Percentiles rank a stretch among this genome's conserved stretches.
These are phyloP conservation scores for Rhodotorula babjevae DNA, from an alignment of 768 basidiomycete species.

Conservation along the genomic window DNA sequence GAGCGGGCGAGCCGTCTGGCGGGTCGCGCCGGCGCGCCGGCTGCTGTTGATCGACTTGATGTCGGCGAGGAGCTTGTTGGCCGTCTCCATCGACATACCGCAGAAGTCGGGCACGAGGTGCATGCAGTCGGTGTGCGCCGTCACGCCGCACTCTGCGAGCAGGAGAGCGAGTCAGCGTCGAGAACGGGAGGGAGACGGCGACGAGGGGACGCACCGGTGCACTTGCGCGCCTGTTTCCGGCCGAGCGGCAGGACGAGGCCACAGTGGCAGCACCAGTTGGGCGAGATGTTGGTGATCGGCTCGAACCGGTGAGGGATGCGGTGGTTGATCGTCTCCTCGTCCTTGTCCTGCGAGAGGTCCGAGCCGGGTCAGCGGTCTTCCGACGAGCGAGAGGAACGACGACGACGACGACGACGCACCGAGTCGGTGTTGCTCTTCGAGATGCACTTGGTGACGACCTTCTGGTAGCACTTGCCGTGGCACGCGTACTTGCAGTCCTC, in stretches of 20 bases:
- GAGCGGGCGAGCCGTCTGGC: background rate
- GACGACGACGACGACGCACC: conserved; percentile 53
- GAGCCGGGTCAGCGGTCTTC: too few species aligned
- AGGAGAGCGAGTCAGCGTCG: background rate
- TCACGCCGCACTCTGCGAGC: conserved; percentile 75
- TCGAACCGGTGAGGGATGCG: conserved; percentile 98
- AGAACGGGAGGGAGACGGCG: too few species aligned
- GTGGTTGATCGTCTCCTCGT: conserved; percentile 92
- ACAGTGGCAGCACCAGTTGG: conserved; percentile 99
- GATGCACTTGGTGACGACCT: conserved; percentile 98
- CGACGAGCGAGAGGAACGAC: background rate
- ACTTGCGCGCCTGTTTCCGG: conserved; percentile 91
- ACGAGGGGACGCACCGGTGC: conserved; percentile 53
- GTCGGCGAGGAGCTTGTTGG: conserved; percentile 83
- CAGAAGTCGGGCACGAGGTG: conserved; percentile 99
- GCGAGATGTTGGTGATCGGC: conserved; percentile 89
- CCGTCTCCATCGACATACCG: conserved; percentile 99
- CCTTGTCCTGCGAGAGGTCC: conserved; percentile 63
- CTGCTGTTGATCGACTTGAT: conserved; percentile 62
- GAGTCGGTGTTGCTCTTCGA: conserved; percentile 85
- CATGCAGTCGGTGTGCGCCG: conserved; percentile 79
- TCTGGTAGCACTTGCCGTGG: conserved; percentile 98
- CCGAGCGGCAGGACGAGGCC: conserved; percentile 91
- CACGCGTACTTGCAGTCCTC: conserved; percentile 98
- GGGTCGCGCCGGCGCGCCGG: conserved; percentile 19